A percentile compares a stretch with the other conserved stretches of the same genome.
Evolutionary conservation across 2,329 filamentous ascomycete genomes (phyloP).

Genomic region (Aspergillus flavus): DNA sequence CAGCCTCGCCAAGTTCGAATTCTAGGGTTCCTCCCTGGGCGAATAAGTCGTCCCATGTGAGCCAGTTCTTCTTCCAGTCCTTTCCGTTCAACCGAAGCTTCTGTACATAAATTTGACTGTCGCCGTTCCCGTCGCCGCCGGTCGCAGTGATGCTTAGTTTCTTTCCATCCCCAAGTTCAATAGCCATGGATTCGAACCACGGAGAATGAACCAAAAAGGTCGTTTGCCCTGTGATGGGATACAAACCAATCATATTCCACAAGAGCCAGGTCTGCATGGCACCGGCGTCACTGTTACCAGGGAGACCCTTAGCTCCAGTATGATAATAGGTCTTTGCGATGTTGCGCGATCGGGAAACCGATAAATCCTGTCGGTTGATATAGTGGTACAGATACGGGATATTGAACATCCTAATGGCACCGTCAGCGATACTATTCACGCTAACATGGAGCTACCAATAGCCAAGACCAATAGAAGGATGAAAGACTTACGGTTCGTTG

Average conservation of each 20-base stretch:
- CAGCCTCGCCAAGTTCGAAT: slow-evolving; percentile 61
- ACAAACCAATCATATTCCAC: slow-evolving; percentile 70
- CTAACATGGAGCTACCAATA: background rate
- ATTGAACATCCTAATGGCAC: slow-evolving; percentile 53
- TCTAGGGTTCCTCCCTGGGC: slow-evolving; percentile 64
- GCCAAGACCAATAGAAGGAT: background rate
- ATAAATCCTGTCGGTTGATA: slow-evolving; percentile 63
- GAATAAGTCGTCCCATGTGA: slow-evolving; percentile 69
- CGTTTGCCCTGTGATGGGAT: slow-evolving; percentile 69
- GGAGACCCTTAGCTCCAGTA: slow-evolving; percentile 59
- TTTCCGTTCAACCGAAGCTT: slow-evolving; percentile 66
- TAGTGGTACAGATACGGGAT: slow-evolving; percentile 72
- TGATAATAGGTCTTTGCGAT: slow-evolving; percentile 64
- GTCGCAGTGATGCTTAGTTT: slow-evolving; percentile 57
- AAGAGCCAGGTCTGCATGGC: slow-evolving; percentile 72
- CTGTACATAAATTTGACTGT: slow-evolving; percentile 62
- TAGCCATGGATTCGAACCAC: slow-evolving; percentile 63
- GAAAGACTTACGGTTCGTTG: slow-evolving; percentile 60
- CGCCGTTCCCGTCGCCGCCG: slow-evolving; percentile 50
- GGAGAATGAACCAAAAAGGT: slow-evolving; percentile 68
- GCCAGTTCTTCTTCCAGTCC: slow-evolving; percentile 65
- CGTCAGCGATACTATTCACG: background rate
- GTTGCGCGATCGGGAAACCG: slow-evolving; percentile 60
- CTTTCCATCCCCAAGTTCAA: slow-evolving; percentile 60
- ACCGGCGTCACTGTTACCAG: slow-evolving; percentile 71